Percentiles rank a stretch among this genome's conserved stretches.
These are phyloP conservation scores for Kwoniella heveanensis DNA, from an alignment of 768 basidiomycete species.

Conservation along the genomic window DNA sequence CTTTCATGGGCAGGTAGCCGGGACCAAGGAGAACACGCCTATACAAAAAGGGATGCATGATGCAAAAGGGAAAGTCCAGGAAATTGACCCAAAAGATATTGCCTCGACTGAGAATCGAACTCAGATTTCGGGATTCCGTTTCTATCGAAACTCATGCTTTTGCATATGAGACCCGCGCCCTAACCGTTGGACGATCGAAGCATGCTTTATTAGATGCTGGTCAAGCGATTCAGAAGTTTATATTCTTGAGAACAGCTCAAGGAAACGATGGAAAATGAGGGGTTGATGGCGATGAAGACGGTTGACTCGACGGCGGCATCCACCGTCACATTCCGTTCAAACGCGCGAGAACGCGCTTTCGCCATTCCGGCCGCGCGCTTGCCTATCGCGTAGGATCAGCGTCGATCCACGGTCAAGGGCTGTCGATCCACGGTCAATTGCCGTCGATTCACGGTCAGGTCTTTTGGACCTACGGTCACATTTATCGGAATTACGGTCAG, in stretches of 20 bases:
- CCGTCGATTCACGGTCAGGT: too few species aligned
- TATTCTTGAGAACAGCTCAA: neutral
- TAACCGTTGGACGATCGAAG: constrained; percentile 19
- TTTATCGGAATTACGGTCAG: too few species aligned
- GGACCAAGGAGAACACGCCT: neutral
- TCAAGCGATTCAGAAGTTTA: neutral
- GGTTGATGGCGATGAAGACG: neutral
- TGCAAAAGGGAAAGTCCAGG: neutral
- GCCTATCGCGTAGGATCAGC: too few species aligned
- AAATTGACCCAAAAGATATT: constrained; percentile 6
- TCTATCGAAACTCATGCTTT: constrained; percentile 3
- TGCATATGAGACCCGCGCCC: constrained; percentile 20
- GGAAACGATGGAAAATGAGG: neutral
- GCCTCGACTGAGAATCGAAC: constrained; percentile 22
- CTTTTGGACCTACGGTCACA: too few species aligned
- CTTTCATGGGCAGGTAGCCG: neutral
- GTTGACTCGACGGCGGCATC: neutral
- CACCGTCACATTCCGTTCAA: too few species aligned
- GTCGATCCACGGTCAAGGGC: too few species aligned
- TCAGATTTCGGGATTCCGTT: constrained; percentile 18
- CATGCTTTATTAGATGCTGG: neutral
- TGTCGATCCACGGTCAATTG: too few species aligned
- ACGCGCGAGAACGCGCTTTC: too few species aligned
- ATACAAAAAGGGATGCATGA: neutral
- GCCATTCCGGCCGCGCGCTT: too few species aligned